Evolutionary conservation across 768 basidiomycete species (phyloP), one percentile per base, ranked within the genome.

Genomic region (Wakefieldia striispora): DNA sequence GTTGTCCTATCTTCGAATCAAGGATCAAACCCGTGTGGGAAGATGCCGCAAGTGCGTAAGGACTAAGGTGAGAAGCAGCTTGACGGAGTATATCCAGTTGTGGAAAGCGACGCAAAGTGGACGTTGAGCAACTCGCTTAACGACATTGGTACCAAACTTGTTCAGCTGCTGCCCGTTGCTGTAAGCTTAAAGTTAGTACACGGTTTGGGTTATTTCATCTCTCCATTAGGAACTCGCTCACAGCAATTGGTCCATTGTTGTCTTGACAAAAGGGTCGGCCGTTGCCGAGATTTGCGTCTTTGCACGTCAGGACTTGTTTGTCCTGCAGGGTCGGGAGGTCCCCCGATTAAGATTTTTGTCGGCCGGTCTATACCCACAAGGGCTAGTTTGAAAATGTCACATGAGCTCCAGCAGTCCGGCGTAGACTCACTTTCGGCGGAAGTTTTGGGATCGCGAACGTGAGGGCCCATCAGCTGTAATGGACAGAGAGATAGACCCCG

Each of bases 21-120:
- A 89, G 90, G n/a, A 94, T 94, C 74, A 91, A 92, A 64, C 91
- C 92, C 12, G 95, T 97, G 94, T 97, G 93, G 92, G 94, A 95
- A 71, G 94, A 95, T 66, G 81, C 81, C 24, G 89, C 91, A 45
- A 97, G 95, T 61, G 88, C 89, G 21, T 80, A 86, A 46, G 94
- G 94, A 11, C 29, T 13, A 29, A 9, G 29, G 29, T 29, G 29
- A 13, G 29, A 29, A 29, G 6, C 29, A 29, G 6, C 29, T 29
- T 13, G 29, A 29, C 3, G 29, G 11, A 29, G 29, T 29, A 13
- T 29, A 29, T 29, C 29, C 29, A 29, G 29, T 29, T 29, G 29
- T 29, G 29, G 29, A 29, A 9, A 29, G 13, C 29, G 10, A 29
- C 11, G 10, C 11, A 29, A 12, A 11, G 29, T 12, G 11, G 29